Evolutionary conservation across 805 yeast genomes (phyloP).

Genomic region (Candida vartiovaarae): DNA sequence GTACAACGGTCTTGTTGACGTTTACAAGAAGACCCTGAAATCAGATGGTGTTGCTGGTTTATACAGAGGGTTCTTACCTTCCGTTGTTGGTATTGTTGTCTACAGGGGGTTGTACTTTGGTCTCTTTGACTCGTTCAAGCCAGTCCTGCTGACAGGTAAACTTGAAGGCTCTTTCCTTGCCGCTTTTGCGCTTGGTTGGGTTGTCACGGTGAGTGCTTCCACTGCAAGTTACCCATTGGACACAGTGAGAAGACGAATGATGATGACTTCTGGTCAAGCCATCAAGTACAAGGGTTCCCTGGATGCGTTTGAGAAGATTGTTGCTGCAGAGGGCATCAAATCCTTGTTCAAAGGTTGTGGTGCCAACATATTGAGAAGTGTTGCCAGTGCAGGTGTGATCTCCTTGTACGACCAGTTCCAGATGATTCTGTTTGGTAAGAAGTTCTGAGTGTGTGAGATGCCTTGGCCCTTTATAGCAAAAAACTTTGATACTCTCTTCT

Average conservation of each 20-base stretch:
- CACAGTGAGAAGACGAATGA: slow-evolving; percentile 97
- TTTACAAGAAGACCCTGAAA: slow-evolving; percentile 86
- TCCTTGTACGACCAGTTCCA: slow-evolving; percentile 93
- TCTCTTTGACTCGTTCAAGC: slow-evolving; percentile 89
- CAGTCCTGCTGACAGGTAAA: slow-evolving; percentile 83
- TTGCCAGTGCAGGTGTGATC: slow-evolving; percentile 97
- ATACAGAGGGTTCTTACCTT: slow-evolving; percentile 96
- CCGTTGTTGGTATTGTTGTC: slow-evolving; percentile 89
- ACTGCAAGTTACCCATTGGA: slow-evolving; percentile 96
- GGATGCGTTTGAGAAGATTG: slow-evolving; percentile 80
- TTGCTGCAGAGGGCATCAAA: slow-evolving; percentile 83
- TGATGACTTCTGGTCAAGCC: slow-evolving; percentile 98
- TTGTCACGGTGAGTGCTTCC: slow-evolving; percentile 93
- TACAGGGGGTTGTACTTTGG: slow-evolving; percentile 98
- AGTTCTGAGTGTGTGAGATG: not conserved
- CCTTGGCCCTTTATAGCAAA: too few species aligned
- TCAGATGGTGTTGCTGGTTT: slow-evolving; percentile 94
- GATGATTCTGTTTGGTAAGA: slow-evolving; percentile 82
- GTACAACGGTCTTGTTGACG: slow-evolving; percentile 91
- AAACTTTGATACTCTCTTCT: too few species aligned
- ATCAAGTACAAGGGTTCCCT: slow-evolving; percentile 89
- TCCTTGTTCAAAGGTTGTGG: slow-evolving; percentile 96
- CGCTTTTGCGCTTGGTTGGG: slow-evolving; percentile 92
- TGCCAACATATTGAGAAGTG: slow-evolving; percentile 98
- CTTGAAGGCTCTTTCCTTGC: slow-evolving; percentile 88